Percentiles rank a stretch among this genome's conserved stretches.
Conservation (phyloP, 495 filamentous ascomycete genomes). For the Lophiostoma macrostomum region DNA sequence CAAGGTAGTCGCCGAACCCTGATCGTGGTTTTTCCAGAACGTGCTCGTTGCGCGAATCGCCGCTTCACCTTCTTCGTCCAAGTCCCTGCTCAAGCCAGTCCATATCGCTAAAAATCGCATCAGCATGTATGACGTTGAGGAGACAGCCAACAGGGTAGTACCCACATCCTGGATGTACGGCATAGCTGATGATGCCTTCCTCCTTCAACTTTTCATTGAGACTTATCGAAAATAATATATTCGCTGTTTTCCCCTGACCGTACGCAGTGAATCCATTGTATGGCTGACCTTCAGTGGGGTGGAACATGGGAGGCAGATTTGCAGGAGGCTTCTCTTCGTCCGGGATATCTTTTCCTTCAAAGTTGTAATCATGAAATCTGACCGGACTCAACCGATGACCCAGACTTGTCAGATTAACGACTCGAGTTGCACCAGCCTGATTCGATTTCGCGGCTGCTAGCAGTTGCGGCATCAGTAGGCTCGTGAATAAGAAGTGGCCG, state of each 20-base stretch:
- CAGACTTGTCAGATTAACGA: constrained; percentile 27
- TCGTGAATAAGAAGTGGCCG: constrained; percentile 32
- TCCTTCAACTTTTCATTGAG: constrained; percentile 14
- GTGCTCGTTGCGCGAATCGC: constrained; percentile 17
- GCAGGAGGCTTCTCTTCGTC: constrained; percentile 16
- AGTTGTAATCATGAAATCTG: constrained; percentile 33
- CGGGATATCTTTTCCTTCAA: constrained; percentile 27
- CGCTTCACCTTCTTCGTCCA: constrained; percentile 27
- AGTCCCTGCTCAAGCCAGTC: constrained; percentile 24
- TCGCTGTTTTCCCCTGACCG: constrained; percentile 31
- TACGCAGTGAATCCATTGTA: constrained; percentile 32
- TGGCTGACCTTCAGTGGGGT: not conserved
- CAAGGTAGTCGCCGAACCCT: constrained; percentile 26
- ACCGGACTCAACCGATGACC: constrained; percentile 29
- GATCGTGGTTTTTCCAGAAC: constrained; percentile 34
- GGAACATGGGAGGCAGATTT: constrained; percentile 9
- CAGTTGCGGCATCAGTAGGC: constrained; percentile 20
- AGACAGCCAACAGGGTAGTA: not conserved
- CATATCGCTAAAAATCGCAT: constrained; percentile 18
- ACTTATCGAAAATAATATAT: constrained; percentile 24
- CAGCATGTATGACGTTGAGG: not conserved
- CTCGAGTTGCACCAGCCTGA: constrained; percentile 17
- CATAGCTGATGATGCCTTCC: constrained; percentile 29
- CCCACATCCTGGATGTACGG: constrained; percentile 33
- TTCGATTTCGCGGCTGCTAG: constrained; percentile 6